phyloP scores from a whole-genome alignment of 179 eudicot genomes.

The Spinacia oleracea region DNA sequence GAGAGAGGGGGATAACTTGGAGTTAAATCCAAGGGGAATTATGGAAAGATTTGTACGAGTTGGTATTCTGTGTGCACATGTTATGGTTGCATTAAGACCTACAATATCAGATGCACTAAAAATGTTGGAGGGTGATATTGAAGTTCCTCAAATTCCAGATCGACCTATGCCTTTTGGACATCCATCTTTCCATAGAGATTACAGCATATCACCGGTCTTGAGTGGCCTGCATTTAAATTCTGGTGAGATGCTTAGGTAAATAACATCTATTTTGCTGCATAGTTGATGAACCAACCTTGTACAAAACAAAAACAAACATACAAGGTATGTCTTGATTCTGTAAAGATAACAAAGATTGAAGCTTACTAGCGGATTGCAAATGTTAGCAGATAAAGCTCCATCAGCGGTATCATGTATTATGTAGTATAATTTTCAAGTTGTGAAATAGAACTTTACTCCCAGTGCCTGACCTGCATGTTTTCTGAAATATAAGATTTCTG shows the following conservation, averaged over 20 bases:
- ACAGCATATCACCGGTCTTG: slow-evolving; percentile 51
- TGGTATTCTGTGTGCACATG: slow-evolving; percentile 81
- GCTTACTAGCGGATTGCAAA: neutral
- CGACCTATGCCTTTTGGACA: slow-evolving; percentile 65
- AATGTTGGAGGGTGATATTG: slow-evolving; percentile 82
- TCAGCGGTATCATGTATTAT: neutral
- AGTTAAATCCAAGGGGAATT: slow-evolving; percentile 52
- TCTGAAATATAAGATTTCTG: neutral
- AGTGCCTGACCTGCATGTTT: too few species aligned
- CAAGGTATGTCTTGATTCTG: neutral
- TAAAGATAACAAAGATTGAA: neutral
- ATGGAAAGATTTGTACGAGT: slow-evolving; percentile 81
- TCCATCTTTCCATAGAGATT: slow-evolving; percentile 44
- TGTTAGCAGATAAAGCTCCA: neutral
- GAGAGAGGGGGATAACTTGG: slow-evolving; percentile 36
- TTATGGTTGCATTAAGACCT: slow-evolving; percentile 80
- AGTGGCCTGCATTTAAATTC: slow-evolving; percentile 42
- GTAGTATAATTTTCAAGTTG: neutral
- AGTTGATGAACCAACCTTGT: neutral
- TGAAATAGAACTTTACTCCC: neutral
- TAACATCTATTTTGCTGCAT: neutral
- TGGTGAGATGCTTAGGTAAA: slow-evolving; percentile 60
- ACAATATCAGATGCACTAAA: slow-evolving; percentile 68
- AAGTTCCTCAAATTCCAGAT: slow-evolving; percentile 66
- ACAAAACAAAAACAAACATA: neutral